Evolutionary conservation across 352 stramenopile species (phyloP).

Genomic region (Globisporangium nunn): DNA sequence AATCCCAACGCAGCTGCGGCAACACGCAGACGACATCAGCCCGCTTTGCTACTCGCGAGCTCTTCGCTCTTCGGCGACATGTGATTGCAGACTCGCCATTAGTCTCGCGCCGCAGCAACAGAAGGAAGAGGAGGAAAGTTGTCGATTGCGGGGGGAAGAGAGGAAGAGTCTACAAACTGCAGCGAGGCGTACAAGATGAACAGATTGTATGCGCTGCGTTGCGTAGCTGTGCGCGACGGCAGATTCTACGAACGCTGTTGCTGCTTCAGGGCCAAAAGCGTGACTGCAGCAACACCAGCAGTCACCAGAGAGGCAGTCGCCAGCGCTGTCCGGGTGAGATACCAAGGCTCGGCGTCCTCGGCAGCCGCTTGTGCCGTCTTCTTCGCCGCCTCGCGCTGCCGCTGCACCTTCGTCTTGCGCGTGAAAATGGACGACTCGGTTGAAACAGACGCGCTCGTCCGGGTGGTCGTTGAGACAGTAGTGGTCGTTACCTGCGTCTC

Average conservation of each 20-base stretch:
- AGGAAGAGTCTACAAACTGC: constrained; percentile 2
- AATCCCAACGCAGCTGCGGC: constrained; percentile 6
- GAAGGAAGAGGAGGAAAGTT: constrained; percentile 1
- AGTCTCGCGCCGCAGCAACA: background rate
- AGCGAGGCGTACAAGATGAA: background rate
- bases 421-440: constrained; percentile 65
- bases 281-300: constrained; percentile 54
- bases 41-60: background rate
- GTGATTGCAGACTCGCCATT: constrained; percentile 2
- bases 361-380: constrained; percentile 2
- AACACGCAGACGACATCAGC: background rate
- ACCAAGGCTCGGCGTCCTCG: constrained; percentile 37
- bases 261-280: constrained; percentile 54
- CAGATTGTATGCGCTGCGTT: background rate
- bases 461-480: constrained; percentile 9
- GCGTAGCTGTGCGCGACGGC: background rate
- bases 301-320: constrained; percentile 64
- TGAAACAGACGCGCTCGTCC: background rate
- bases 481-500: constrained; percentile 13
- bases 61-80: background rate
- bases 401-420: constrained; percentile 47
- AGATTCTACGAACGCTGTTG: constrained; percentile 21
- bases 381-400: constrained; percentile 17
- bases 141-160: constrained; percentile 1
- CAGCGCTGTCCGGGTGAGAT: constrained; percentile 45